Percentiles rank a stretch among this genome's conserved stretches.
Conservation (phyloP, 257 asterid species). For the Solanum virginianum region DNA sequence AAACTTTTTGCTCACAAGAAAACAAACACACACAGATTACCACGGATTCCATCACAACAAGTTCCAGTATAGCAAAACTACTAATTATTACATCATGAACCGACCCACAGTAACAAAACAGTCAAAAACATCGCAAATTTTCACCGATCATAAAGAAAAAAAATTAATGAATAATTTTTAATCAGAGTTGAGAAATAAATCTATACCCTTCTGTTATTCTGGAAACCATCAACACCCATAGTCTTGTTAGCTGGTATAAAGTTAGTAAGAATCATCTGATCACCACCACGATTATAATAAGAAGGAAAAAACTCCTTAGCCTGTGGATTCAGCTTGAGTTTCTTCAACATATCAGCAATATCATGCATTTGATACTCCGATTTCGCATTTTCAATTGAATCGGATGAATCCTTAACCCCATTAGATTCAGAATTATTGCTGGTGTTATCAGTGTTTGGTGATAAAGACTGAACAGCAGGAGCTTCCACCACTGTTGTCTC, state of each 20-base stretch:
- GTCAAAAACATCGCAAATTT: neutral
- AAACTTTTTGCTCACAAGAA: neutral
- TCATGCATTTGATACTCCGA: conserved; percentile 48
- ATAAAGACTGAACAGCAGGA: conserved; percentile 26
- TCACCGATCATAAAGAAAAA: neutral
- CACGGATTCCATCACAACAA: neutral
- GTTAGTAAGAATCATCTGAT: conserved; percentile 32
- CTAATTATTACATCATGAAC: neutral
- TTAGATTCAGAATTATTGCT: conserved; percentile 7
- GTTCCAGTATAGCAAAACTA: neutral
- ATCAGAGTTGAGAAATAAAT: neutral
- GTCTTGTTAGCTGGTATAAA: conserved; percentile 13
- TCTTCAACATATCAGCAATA: conserved; percentile 56
- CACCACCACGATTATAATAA: conserved; percentile 25
- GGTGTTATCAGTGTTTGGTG: conserved; percentile 5
- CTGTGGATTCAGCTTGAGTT: conserved; percentile 71
- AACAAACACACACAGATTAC: neutral
- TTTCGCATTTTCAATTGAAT: conserved; percentile 33
- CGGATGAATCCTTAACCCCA: conserved; percentile 30
- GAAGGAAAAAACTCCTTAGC: conserved; percentile 91
- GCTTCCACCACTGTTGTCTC: conserved; percentile 47
- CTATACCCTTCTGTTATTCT: neutral
- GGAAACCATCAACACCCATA: neutral
- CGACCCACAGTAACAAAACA: neutral
- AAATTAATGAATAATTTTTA: neutral